Conservation (phyloP, 108 stramenopile genomes). For the Conticribra guillardii region DNA sequence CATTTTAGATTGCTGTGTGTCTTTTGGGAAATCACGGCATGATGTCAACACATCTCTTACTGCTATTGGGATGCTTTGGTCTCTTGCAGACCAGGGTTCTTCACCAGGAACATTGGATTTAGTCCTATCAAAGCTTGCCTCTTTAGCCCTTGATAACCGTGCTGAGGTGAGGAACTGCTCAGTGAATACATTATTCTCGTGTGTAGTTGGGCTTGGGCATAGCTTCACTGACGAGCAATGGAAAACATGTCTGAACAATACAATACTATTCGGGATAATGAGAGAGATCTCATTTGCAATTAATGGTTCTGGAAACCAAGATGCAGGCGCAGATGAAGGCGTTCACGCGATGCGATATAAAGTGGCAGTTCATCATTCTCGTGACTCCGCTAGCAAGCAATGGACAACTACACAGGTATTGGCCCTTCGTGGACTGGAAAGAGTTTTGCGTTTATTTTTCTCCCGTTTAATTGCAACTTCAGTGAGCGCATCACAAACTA, state of each 20-base stretch:
- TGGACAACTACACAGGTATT: conserved; percentile 85
- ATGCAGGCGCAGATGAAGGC: neutral
- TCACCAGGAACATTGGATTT: conserved; percentile 69
- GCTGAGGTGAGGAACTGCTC: conserved; percentile 89
- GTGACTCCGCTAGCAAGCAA: conserved; percentile 83
- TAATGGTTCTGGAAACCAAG: conserved; percentile 11
- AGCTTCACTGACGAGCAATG: conserved; percentile 75
- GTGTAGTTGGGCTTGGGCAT: conserved; percentile 86
- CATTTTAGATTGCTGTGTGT: conserved; percentile 83
- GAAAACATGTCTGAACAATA: conserved; percentile 76
- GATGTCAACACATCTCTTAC: conserved; percentile 93
- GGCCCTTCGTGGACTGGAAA: conserved; percentile 79
- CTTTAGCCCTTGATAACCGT: conserved; percentile 65
- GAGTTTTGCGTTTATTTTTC: conserved; percentile 79
- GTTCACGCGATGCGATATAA: conserved; percentile 54
- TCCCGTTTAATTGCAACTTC: conserved; percentile 50
- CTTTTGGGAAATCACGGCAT: conserved; percentile 84
- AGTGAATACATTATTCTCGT: conserved; percentile 92
- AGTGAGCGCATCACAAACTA: conserved; percentile 21
- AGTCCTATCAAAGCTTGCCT: conserved; percentile 75
- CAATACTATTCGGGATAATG: conserved; percentile 63
- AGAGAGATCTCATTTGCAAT: conserved; percentile 38
- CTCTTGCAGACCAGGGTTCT: conserved; percentile 83
- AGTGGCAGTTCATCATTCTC: conserved; percentile 82
- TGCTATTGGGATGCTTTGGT: conserved; percentile 88